Base-by-base conservation (phyloP, 2,329 filamentous ascomycete genomes). In the Monilinia fructigena region DNA sequence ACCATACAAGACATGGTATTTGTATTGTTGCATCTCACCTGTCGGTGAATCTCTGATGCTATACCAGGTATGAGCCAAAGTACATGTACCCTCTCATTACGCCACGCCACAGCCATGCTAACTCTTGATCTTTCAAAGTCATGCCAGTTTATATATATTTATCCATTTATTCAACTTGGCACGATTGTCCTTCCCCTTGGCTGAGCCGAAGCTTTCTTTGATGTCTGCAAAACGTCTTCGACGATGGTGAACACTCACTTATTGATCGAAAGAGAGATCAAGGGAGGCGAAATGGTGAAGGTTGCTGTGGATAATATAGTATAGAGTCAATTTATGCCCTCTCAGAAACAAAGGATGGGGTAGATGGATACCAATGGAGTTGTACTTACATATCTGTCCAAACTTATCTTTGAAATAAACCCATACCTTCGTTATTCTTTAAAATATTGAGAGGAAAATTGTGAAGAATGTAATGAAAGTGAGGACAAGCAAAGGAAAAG, bases 301-400 rank as follows among this genome's bases (percentile, higher is more conserved):
- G 31, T 8, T 7, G 31, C 1, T 35, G 31, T 5, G 31, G 31
- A 35, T 35, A 35, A 35, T 35, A 35, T 35, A 7, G 10, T 31
- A 42, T 58, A 4, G 26, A 23, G 28, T 11, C 31, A 1, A 26
- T 10, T 18, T 47, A 11, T 8, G 26, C 40, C 47, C 14, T 12
- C 6, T 11, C 12, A n/a, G 20, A 16, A 3, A 31, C 18, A 47
- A 31, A 5, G 31, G 5, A 4, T 42, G 26, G 6, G 8, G 40
- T 58, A 26, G 23, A 35, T 35, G 31, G 31, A 35, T 35, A 35
- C 8, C 55, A 58, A 58, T 2, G 8, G 8, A 45, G 12, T 7
- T 47, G 16, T 58, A 45, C 55, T 47, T 47, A 58, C 40, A 58
- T 47, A 26, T 6, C 45, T 58, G 16, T 58, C 40, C 23, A 31